Evolutionary conservation across 352 stramenopile species (phyloP).

Genomic region (Phytophthora parvispora): DNA sequence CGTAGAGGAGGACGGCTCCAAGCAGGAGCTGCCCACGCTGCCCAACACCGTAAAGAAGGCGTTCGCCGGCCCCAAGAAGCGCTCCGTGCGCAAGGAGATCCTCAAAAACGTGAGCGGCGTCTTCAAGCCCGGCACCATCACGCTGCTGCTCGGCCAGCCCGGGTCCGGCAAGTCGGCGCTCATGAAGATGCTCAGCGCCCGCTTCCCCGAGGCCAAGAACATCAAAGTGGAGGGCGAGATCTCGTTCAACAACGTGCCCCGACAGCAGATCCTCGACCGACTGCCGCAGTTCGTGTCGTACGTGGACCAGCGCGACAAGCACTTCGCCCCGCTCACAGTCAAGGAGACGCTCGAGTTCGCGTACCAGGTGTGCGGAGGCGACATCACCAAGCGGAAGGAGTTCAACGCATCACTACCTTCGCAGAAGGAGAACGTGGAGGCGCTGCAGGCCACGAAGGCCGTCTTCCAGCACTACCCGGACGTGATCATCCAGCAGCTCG

Average conservation of each 20-base stretch:
- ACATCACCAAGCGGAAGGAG: slow-evolving; percentile 30
- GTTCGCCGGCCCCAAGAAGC: slow-evolving; percentile 35
- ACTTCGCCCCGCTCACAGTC: slow-evolving; percentile 16
- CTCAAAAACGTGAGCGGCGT: slow-evolving; percentile 37
- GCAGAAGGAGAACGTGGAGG: slow-evolving; percentile 39
- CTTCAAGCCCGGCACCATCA: slow-evolving; percentile 45
- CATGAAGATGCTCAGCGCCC: slow-evolving; percentile 48
- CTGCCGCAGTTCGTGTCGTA: slow-evolving; percentile 44
- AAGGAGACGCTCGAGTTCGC: slow-evolving; percentile 26
- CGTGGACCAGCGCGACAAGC: slow-evolving; percentile 23
- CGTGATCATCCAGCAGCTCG: slow-evolving; percentile 15
- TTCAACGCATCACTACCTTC: slow-evolving; percentile 32
- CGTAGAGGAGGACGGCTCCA: slow-evolving; percentile 27
- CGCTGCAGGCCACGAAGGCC: slow-evolving; percentile 9
- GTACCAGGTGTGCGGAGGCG: slow-evolving; percentile 36
- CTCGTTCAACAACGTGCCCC: slow-evolving; percentile 47
- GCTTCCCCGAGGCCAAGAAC: slow-evolving; percentile 41
- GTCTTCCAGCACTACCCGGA: slow-evolving; percentile 21
- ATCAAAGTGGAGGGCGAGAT: slow-evolving; percentile 42
- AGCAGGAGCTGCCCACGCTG: slow-evolving; percentile 42
- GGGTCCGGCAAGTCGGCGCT: slow-evolving; percentile 42
- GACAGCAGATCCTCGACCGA: slow-evolving; percentile 34
- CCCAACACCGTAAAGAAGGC: slow-evolving; percentile 43
- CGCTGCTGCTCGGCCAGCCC: slow-evolving; percentile 40
- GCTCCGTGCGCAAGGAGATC: slow-evolving; percentile 44